Conservation (phyloP, 441 rosid species). For the Erodium texanum region DNA sequence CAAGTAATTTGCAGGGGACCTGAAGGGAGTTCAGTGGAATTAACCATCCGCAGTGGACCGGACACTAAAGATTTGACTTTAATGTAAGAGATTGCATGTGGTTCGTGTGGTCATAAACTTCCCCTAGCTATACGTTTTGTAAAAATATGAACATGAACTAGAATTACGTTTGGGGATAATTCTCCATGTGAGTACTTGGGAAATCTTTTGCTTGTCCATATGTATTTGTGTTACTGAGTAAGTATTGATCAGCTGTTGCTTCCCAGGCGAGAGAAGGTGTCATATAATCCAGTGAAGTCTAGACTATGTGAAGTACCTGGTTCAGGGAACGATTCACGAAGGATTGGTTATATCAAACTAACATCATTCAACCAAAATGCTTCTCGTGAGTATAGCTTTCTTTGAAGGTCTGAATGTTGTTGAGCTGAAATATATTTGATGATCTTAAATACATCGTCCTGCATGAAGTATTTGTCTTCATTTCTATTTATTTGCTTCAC, state of each 20-base stretch:
- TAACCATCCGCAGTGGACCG: constrained; percentile 65
- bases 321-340: constrained; percentile 52
- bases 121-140: background rate
- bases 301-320: constrained; percentile 73
- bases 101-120: background rate
- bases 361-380: constrained; percentile 81
- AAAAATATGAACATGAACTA: background rate
- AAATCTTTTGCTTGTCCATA: background rate
- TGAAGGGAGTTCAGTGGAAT: constrained; percentile 78
- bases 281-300: constrained; percentile 82
- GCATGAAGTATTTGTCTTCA: background rate
- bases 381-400: constrained; percentile 43
- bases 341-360: constrained; percentile 84
- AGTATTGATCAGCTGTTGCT: constrained; percentile 13
- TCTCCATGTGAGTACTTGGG: background rate
- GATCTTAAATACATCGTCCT: background rate
- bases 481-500: background rate
- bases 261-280: constrained; percentile 68
- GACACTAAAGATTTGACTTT: constrained; percentile 60
- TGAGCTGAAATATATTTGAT: background rate
- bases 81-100: constrained; percentile 32
- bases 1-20: constrained; percentile 55
- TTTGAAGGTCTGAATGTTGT: background rate
- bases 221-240: background rate
- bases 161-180: background rate